Percentiles rank a stretch among this genome's conserved stretches.
Evolutionary conservation across 768 basidiomycete species (phyloP).

Genomic region (Mycena belliarum): DNA sequence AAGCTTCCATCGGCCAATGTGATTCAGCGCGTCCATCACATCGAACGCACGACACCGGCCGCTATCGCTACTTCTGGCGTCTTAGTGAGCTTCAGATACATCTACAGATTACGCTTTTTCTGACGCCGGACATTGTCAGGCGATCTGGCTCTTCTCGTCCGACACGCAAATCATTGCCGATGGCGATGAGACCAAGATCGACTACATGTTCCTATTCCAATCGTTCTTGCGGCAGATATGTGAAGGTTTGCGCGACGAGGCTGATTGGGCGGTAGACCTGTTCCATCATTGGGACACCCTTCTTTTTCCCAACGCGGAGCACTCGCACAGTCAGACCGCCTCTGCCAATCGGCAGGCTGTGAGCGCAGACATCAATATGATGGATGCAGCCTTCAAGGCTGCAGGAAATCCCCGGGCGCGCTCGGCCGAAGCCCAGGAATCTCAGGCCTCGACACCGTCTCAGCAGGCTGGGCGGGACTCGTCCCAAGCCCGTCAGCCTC

Average conservation of each 20-base stretch:
- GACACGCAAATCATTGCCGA: not conserved
- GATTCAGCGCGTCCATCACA: not conserved
- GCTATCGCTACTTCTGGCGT: not conserved
- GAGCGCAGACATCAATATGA: not conserved
- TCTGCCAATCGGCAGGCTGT: not conserved
- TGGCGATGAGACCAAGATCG: constrained; percentile 6
- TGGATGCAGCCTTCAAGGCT: constrained; percentile 2
- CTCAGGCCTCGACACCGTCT: too few relatives aligned
- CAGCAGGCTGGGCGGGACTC: too few relatives aligned
- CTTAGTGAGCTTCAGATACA: constrained; percentile 2
- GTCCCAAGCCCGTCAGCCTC: too few relatives aligned
- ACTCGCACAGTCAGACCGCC: not conserved
- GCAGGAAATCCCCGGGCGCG: not conserved
- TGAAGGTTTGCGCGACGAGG: constrained; percentile 1
- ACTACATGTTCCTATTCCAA: not conserved
- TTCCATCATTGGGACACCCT: constrained; percentile 4
- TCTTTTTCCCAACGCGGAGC: constrained; percentile 5
- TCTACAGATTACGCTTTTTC: not conserved
- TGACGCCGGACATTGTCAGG: not conserved
- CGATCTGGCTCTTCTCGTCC: constrained; percentile 1
- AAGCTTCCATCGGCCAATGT: not conserved
- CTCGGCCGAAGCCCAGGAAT: not conserved
- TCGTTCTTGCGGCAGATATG: constrained; percentile 2
- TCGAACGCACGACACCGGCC: not conserved
- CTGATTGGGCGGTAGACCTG: not conserved